A percentile compares a stretch with the other conserved stretches of the same genome.
These are phyloP conservation scores for Plasmodium sp. DNA, from an alignment of 169 alveolate genomes.

Conservation along the genomic window DNA sequence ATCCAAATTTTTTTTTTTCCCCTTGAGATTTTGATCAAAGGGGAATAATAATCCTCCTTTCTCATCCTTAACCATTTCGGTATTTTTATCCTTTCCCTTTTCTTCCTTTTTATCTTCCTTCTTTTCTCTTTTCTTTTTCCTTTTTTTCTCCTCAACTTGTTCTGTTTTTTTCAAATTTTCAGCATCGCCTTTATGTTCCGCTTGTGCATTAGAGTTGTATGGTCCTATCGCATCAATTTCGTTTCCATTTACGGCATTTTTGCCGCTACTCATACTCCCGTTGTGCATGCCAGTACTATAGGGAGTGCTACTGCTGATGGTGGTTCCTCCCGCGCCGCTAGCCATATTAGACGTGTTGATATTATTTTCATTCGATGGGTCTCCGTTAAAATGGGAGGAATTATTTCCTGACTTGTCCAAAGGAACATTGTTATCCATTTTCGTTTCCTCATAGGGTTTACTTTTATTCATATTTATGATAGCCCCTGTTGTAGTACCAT, in stretches of 20 bases:
- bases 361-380: not conserved
- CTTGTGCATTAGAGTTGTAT: not conserved
- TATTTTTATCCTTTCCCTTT: not conserved
- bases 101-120: not conserved
- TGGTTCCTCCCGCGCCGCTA: not conserved
- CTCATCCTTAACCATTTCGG: not conserved
- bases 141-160: conserved; percentile 36
- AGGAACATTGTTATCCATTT: conserved; percentile 10
- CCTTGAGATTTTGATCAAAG: conserved; percentile 1
- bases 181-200: not conserved
- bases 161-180: conserved; percentile 16
- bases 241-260: not conserved
- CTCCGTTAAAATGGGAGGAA: conserved; percentile 1
- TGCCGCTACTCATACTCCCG: not conserved
- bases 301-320: not conserved
- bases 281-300: not conserved
- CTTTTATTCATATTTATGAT: conserved; percentile 3
- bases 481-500: not conserved
- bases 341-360: not conserved
- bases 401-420: conserved; percentile 18
- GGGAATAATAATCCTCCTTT: not conserved
- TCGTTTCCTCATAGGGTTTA: conserved; percentile 12
- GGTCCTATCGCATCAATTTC: not conserved
- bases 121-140: conserved; percentile 46
- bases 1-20: conserved; percentile 5